phyloP scores from a whole-genome alignment of 306 rosid genomes.

The Cucurbita argyrosperma region DNA sequence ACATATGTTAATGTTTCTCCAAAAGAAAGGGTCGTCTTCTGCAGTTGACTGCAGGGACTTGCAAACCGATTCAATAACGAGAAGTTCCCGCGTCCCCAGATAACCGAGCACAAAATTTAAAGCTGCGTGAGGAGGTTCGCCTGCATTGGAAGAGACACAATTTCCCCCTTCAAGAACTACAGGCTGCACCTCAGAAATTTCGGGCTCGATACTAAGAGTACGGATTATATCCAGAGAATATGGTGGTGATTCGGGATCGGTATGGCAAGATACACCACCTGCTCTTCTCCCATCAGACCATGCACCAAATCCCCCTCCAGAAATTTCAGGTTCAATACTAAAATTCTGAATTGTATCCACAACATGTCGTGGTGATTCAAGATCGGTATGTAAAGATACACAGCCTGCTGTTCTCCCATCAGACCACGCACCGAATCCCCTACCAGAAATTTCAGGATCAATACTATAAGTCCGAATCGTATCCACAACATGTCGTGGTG shows the following conservation, averaged over 20 bases:
- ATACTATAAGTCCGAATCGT: background rate
- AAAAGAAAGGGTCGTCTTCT: conserved; percentile 37
- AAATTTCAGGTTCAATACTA: background rate
- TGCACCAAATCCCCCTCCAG: background rate
- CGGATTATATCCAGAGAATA: background rate
- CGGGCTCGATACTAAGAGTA: background rate
- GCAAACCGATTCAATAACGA: conserved; percentile 44
- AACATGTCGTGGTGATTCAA: background rate
- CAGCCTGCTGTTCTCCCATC: background rate
- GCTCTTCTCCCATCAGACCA: conserved; percentile 14
- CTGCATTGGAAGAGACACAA: background rate
- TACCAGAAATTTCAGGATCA: background rate
- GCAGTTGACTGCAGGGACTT: conserved; percentile 29
- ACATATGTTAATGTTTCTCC: conserved; percentile 41
- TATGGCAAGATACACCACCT: conserved; percentile 9
- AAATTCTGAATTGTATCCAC: background rate
- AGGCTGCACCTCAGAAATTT: background rate
- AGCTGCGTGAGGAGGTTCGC: conserved; percentile 48
- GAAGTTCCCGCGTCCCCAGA: conserved; percentile 48
- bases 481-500: background rate
- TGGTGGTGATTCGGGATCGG: conserved; percentile 6
- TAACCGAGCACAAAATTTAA: conserved; percentile 33
- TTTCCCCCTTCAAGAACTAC: background rate
- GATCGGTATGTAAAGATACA: background rate
- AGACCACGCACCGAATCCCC: background rate